Percentiles rank a stretch among this genome's conserved stretches.
Evolutionary conservation across 106 monocot species (phyloP).

Genomic region (Iris macrosiphon): DNA sequence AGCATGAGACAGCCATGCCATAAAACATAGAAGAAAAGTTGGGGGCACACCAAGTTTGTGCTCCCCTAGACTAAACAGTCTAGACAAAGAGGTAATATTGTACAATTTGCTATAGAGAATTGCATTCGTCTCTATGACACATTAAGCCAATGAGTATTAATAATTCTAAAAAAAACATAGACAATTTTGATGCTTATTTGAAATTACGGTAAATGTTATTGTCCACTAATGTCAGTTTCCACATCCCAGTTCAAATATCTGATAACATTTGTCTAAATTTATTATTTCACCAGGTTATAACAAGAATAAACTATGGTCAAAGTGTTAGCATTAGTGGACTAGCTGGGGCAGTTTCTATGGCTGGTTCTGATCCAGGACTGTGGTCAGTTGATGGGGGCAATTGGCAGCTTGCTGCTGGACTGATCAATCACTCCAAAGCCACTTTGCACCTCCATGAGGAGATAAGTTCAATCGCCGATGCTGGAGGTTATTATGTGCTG

Average conservation of each 20-base stretch:
- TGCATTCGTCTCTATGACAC: no score
- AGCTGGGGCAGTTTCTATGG: conserved; percentile 87
- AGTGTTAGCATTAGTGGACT: conserved; percentile 75
- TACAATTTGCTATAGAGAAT: no score
- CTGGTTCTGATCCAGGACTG: conserved; percentile 73
- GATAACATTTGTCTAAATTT: background rate
- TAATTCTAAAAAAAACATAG: no score
- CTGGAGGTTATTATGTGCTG: conserved; percentile 49
- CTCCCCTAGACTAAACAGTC: no score
- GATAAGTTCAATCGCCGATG: conserved; percentile 44
- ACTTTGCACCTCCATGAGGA: conserved; percentile 71
- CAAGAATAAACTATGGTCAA: conserved; percentile 96
- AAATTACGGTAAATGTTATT: background rate
- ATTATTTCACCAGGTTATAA: conserved; percentile 55
- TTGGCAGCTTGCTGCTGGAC: conserved; percentile 76
- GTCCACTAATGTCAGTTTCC: background rate
- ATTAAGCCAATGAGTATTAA: no score
- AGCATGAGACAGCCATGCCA: no score
- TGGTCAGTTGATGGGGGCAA: conserved; percentile 91
- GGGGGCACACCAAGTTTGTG: no score
- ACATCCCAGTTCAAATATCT: background rate
- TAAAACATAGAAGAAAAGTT: no score
- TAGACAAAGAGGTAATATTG: no score
- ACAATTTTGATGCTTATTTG: background rate
- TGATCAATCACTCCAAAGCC: conserved; percentile 53